Evolutionary conservation across 2,329 filamentous ascomycete genomes (phyloP), one percentile per base, ranked within the genome.

Genomic region (Zarea fungicola): DNA sequence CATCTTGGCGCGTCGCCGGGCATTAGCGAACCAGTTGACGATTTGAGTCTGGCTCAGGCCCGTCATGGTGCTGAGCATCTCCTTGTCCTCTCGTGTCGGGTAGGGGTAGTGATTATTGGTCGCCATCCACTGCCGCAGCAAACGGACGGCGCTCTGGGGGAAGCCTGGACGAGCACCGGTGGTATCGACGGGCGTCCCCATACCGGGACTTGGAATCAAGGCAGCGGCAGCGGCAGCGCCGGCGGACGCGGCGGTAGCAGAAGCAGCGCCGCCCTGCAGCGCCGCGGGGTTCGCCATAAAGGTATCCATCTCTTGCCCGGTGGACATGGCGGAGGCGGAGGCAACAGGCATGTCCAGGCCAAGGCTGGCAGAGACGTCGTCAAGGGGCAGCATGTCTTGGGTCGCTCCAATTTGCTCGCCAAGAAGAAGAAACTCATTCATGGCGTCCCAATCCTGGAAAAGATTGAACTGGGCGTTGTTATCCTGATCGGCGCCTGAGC

Each of bases 11-110:
- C 89, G 77, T 44, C 89, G 80, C 22, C 89, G 81, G 46, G 88
- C 87, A 64, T 95, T 95, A 48, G 89, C 88, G 32, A 95, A 79
- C 89, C 89, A 95, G 61, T 93, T 95, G 5, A 83, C 80, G 51
- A 95, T 89, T 61, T 95, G 89, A 6, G 77, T 84, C 56, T 85
- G 80, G 60, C 78, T 89, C 16, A 95, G 73, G 2, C 88, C 87
- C 0, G 89, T 95, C 55, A 84, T 77, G 39, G 77, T 73, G 62
- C 87, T 83, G 11, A 95, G 73, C 35, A 78, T 74, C 50, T 88
- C 84, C 59, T 90, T 92, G 60, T 95, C 87, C 42, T 87, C 81
- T 31, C 93, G 88, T 11, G 78, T 89, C 6, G 89, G 89, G 61
- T 95, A 95, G 0, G 89, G 89, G 56, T 92, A 85, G 36, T 83